Conservation (phyloP, 306 rosid genomes). For the Cucurbita pepo region DNA sequence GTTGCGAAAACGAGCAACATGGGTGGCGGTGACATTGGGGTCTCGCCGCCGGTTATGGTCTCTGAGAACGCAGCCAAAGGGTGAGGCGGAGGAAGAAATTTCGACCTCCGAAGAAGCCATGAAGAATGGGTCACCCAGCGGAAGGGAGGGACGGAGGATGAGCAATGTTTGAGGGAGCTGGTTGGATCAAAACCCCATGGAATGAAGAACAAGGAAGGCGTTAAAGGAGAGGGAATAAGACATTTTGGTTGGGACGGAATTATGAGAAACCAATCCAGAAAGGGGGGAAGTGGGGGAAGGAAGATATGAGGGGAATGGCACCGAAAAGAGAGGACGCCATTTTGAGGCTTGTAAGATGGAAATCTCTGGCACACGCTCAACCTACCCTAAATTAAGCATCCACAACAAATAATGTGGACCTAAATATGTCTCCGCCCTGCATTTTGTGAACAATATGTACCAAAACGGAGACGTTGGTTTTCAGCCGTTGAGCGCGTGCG, state of each 20-base stretch:
- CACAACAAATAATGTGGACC: neutral
- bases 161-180: too few relatives aligned
- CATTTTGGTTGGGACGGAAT: neutral
- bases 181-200: neutral
- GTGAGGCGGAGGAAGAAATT: constrained; percentile 29
- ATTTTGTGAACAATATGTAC: neutral
- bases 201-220: neutral
- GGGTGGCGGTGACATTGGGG: constrained; percentile 16
- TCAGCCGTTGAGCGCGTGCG: neutral
- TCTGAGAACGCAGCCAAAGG: constrained; percentile 54
- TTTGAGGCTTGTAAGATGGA: neutral
- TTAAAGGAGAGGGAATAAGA: neutral
- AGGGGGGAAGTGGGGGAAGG: neutral
- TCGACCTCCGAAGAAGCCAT: constrained; percentile 77
- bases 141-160: neutral
- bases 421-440: neutral
- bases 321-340: neutral
- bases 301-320: neutral
- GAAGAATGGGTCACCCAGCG: neutral
- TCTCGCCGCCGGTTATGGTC: constrained; percentile 44
- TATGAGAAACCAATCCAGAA: constrained; percentile 1
- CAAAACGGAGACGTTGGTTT: neutral
- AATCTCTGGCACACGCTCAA: neutral
- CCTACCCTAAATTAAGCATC: neutral
- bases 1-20: constrained; percentile 22